Evolutionary conservation across 495 filamentous ascomycete species (phyloP).

Genomic region (Lophiotrema nucula): DNA sequence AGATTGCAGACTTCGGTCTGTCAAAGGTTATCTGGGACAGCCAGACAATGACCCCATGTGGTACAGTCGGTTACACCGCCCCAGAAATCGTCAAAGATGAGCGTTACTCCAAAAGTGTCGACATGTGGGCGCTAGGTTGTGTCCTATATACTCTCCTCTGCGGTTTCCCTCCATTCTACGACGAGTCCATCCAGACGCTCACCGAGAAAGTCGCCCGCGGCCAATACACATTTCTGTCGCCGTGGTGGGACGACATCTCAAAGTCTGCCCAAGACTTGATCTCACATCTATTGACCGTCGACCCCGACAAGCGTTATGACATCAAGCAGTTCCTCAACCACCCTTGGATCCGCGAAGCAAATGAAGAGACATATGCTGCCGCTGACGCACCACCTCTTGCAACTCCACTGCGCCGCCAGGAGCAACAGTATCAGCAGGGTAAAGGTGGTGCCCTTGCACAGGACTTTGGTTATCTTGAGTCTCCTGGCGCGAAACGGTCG

Average conservation of each 20-base stretch:
- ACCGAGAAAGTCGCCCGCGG: slow-evolving; percentile 97
- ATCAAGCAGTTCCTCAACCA: slow-evolving; percentile 87
- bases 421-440: slow-evolving; percentile 45
- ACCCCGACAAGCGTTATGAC: slow-evolving; percentile 85
- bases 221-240: slow-evolving; percentile 96
- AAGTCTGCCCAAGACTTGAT: slow-evolving; percentile 93
- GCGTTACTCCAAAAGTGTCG: slow-evolving; percentile 95
- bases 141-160: slow-evolving; percentile 96
- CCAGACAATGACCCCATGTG: slow-evolving; percentile 98
- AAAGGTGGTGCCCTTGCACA: slow-evolving; percentile 41
- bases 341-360: slow-evolving; percentile 78
- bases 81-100: slow-evolving; percentile 99
- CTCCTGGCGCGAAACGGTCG: slow-evolving; percentile 62
- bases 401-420: slow-evolving; percentile 59
- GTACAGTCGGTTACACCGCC: slow-evolving; percentile 97
- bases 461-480: slow-evolving; percentile 56
- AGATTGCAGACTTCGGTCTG: slow-evolving; percentile 96
- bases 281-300: slow-evolving; percentile 87
- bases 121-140: slow-evolving; percentile 98
- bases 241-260: slow-evolving; percentile 99
- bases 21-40: slow-evolving; percentile 98
- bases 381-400: slow-evolving; percentile 74
- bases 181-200: slow-evolving; percentile 94
- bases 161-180: slow-evolving; percentile 97
- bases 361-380: slow-evolving; percentile 69